Percentiles rank a stretch among this genome's conserved stretches.
phyloP scores from a whole-genome alignment of 371 early-diverging fungal species.

The Syncephalastrum sp. region DNA sequence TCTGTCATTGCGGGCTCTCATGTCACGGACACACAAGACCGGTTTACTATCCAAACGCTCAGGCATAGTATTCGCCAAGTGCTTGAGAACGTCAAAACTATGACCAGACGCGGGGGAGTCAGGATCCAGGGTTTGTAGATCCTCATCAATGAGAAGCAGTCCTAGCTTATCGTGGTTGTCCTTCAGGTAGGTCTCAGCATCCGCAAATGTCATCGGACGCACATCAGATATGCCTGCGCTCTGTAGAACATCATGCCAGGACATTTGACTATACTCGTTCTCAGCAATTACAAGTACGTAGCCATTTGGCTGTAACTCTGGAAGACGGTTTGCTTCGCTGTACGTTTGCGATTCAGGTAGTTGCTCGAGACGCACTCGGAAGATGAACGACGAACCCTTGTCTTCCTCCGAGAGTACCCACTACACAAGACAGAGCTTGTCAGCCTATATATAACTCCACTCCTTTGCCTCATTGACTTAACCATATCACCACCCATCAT shows the following conservation, averaged over 20 bases:
- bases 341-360: conserved; percentile 23
- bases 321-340: conserved; percentile 16
- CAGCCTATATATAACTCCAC: background rate
- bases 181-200: conserved; percentile 4
- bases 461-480: conserved; percentile 5
- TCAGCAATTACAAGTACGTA: conserved; percentile 16
- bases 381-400: conserved; percentile 46
- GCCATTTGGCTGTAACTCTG: conserved; percentile 12
- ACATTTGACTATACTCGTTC: background rate
- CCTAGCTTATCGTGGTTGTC: background rate
- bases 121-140: background rate
- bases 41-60: too few species aligned
- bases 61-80: too few species aligned
- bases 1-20: too few species aligned
- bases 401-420: conserved; percentile 52
- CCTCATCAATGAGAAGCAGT: conserved; percentile 8
- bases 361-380: conserved; percentile 26
- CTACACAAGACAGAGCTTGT: background rate
- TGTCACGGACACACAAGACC: too few species aligned
- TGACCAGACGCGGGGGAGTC: too few species aligned
- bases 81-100: too few species aligned
- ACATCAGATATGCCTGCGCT: conserved; percentile 1
- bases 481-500: conserved; percentile 61
- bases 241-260: conserved; percentile 5
- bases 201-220: conserved; percentile 3